Evolutionary conservation across 148 eudicot genomes (phyloP).

Genomic region (Heliamphora exappendiculata): DNA sequence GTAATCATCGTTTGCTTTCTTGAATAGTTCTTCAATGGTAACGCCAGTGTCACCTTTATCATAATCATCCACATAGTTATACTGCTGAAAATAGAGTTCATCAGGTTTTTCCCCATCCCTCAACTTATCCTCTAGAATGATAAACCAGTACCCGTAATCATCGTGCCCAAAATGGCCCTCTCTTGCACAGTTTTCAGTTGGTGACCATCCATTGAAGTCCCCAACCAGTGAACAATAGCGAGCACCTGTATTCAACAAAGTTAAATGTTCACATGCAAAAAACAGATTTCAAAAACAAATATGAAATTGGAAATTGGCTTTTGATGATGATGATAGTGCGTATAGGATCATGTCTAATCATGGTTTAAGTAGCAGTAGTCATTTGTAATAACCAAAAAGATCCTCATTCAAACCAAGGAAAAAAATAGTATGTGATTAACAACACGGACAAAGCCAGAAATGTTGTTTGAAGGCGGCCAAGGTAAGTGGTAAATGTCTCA

Average conservation of each 20-base stretch:
- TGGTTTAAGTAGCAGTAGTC: background rate
- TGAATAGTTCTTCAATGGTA: slow-evolving; percentile 54
- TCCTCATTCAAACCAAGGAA: background rate
- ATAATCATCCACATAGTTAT: slow-evolving; percentile 80
- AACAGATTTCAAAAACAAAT: background rate
- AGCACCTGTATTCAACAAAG: slow-evolving; percentile 55
- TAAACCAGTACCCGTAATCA: slow-evolving; percentile 94
- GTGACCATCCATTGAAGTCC: slow-evolving; percentile 93
- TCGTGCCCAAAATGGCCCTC: slow-evolving; percentile 94
- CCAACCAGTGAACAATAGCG: slow-evolving; percentile 93
- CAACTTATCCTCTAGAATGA: slow-evolving; percentile 80
- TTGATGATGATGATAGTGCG: background rate
- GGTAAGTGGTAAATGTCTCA: no score
- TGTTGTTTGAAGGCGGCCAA: no score
- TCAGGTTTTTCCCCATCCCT: slow-evolving; percentile 87
- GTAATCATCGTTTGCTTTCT: slow-evolving; percentile 86
- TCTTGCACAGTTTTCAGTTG: slow-evolving; percentile 78
- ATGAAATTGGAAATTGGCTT: slow-evolving; percentile 4
- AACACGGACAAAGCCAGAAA: no score
- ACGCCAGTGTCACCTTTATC: slow-evolving; percentile 91
- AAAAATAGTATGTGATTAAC: background rate
- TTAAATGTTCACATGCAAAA: slow-evolving; percentile 12
- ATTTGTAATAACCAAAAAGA: background rate
- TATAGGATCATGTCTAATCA: background rate
- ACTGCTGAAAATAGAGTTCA: slow-evolving; percentile 82